phyloP scores from a whole-genome alignment of 2,329 filamentous ascomycete genomes.

The Chaetomium strumarium region DNA sequence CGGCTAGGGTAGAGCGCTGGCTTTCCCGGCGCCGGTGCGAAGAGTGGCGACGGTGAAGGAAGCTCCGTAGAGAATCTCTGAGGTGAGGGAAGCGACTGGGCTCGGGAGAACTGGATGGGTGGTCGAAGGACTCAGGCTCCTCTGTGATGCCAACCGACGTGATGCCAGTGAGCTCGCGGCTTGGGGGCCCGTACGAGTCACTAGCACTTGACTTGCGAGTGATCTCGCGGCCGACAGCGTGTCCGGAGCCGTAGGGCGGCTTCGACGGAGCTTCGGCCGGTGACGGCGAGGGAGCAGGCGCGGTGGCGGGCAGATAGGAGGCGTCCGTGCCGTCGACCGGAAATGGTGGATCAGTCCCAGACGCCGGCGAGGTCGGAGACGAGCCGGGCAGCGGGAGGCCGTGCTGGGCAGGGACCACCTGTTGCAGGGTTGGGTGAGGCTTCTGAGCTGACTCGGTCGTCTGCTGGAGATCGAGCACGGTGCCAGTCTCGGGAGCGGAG shows the following conservation, averaged over 20 bases:
- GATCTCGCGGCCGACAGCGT: constrained; percentile 19
- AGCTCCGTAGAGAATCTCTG: constrained; percentile 19
- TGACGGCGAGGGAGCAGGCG: constrained; percentile 11
- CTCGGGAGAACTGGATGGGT: constrained; percentile 7
- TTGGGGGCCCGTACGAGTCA: constrained; percentile 23
- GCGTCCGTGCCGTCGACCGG: constrained; percentile 12
- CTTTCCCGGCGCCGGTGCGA: constrained; percentile 22
- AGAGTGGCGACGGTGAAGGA: constrained; percentile 19
- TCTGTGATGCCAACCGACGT: constrained; percentile 22
- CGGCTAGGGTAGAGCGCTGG: constrained; percentile 22
- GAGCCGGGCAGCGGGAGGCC: constrained; percentile 24
- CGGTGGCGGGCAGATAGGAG: constrained; percentile 10
- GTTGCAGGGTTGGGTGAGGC: constrained; percentile 15
- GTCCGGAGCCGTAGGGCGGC: constrained; percentile 13
- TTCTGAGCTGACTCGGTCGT: constrained; percentile 12
- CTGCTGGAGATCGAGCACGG: constrained; percentile 5
- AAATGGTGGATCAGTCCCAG: constrained; percentile 10
- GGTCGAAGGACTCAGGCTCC: constrained; percentile 25
- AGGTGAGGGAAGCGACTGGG: constrained; percentile 19
- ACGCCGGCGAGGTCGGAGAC: constrained; percentile 19
- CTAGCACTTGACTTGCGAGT: constrained; percentile 21
- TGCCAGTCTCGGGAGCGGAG: constrained; percentile 9
- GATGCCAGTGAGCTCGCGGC: constrained; percentile 20
- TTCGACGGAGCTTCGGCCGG: constrained; percentile 2
- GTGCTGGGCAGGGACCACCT: constrained; percentile 18